Evolutionary conservation across 2,329 filamentous ascomycete genomes (phyloP), one percentile per base, ranked within the genome.

Genomic region (Orbilia blumenaviensis): DNA sequence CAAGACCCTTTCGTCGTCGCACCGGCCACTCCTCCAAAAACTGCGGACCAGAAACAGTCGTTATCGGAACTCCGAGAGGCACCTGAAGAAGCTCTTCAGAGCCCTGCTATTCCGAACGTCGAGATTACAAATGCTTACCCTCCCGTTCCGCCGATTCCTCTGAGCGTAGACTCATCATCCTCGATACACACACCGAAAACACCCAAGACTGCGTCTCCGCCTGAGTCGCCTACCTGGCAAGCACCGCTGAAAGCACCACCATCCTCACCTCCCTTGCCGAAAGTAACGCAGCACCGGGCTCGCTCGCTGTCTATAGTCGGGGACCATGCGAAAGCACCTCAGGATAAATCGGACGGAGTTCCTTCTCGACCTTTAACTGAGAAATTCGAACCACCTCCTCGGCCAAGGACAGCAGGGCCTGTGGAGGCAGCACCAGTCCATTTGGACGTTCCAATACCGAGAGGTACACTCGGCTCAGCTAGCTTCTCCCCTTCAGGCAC

Each of bases 401-500:
- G 80, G 8, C 80, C 80, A 46, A 74, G 78, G 52, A 80, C 80
- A 34, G 79, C 80, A 6, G 79, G 79, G 10, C 79, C 79, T 23
- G 71, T 76, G 16, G 68, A 79, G 54, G 52, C 32, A n/a, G 67
- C 77, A 10, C 77, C 77, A 32, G 66, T 80, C n/a, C 68, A 78
- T 56, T 77, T 81, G 32, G 78, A 81, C 66, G 78, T 81, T 44
- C 79, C 79, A 18, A 81, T 81, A 66, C 80, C 80, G 7, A 78
- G 80, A 44, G 80, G 81, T 41, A 79, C 76, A 46, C 69, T 81
- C 44, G 80, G 80, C 8, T 80, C 80, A 46, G 80, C 80, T 25
- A 73, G 78, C 21, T 81, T 81, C 58, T 80, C 80, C 25, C 79
- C 80, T 44, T 78, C 79, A 50, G 80, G 80, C 14, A 81, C 79